Percentiles rank a stretch among this genome's conserved stretches.
phyloP scores from a whole-genome alignment of 2,329 filamentous ascomycete genomes.

The Colletotrichum sp. region DNA sequence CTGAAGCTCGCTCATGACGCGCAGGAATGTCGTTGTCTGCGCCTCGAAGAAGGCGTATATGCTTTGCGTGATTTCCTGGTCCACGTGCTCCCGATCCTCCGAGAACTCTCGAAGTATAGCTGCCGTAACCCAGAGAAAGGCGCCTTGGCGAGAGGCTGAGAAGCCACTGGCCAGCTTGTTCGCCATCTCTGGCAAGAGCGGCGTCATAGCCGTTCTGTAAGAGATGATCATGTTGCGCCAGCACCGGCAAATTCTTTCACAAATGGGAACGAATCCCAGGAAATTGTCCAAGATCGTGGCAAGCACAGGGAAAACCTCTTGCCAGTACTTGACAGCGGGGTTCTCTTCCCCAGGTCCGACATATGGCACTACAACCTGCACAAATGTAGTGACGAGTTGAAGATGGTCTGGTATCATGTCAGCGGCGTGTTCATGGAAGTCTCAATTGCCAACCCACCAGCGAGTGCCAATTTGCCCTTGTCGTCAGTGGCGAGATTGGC shows the following conservation, averaged over 20 bases:
- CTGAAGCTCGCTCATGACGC: constrained; percentile 85
- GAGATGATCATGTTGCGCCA: constrained; percentile 98
- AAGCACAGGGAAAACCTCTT: constrained; percentile 89
- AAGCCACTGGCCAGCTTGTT: constrained; percentile 90
- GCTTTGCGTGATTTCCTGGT: constrained; percentile 79
- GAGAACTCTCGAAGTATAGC: constrained; percentile 96
- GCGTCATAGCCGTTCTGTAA: constrained; percentile 87
- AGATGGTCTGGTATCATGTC: constrained; percentile 72
- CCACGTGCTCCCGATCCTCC: constrained; percentile 85
- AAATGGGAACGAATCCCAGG: constrained; percentile 82
- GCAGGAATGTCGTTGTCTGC: constrained; percentile 88
- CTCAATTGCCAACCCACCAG: constrained; percentile 58
- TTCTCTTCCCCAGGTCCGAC: constrained; percentile 76
- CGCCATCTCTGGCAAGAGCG: constrained; percentile 83
- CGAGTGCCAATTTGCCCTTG: constrained; percentile 82
- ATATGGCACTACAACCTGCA: constrained; percentile 78
- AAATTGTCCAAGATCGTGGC: constrained; percentile 89
- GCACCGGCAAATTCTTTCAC: constrained; percentile 91
- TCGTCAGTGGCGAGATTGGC: constrained; percentile 87
- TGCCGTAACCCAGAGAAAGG: constrained; percentile 98
- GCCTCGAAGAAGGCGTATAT: constrained; percentile 96
- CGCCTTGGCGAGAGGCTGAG: constrained; percentile 84
- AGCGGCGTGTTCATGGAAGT: neutral
- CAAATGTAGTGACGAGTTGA: constrained; percentile 89
- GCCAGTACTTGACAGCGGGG: constrained; percentile 94